A percentile compares a stretch with the other conserved stretches of the same genome.
Evolutionary conservation across 495 filamentous ascomycete species (phyloP).

Genomic region (Penicillium diatomitis): DNA sequence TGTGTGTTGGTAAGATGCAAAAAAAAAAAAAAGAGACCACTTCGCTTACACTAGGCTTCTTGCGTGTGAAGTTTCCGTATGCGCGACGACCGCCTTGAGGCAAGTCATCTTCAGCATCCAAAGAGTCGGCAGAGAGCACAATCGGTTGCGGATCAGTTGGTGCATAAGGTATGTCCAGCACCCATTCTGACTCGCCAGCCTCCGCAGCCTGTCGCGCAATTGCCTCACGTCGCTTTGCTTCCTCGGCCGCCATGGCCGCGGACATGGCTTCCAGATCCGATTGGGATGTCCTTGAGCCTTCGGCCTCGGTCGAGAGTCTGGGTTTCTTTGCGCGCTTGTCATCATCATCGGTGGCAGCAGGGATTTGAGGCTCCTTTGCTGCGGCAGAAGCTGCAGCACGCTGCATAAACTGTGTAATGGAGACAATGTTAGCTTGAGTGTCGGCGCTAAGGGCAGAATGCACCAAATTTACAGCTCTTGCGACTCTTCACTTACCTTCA

Average conservation of each 20-base stretch:
- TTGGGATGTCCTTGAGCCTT: slow-evolving; percentile 21
- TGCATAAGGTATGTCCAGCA: slow-evolving; percentile 39
- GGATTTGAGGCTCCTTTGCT: slow-evolving; percentile 29
- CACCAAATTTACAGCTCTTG: too few species aligned
- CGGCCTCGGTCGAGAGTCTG: slow-evolving; percentile 29
- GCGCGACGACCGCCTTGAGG: slow-evolving; percentile 25
- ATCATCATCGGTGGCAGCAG: slow-evolving; percentile 18
- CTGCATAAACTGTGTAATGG: slow-evolving; percentile 74
- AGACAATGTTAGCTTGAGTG: slow-evolving; percentile 5
- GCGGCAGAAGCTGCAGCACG: slow-evolving; percentile 58
- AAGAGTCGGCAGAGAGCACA: slow-evolving; percentile 27
- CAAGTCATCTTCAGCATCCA: slow-evolving; percentile 28
- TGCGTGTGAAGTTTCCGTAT: slow-evolving; percentile 34
- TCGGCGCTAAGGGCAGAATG: not conserved
- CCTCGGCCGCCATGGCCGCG: slow-evolving; percentile 64
- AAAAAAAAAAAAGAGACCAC: not conserved
- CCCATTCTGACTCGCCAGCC: slow-evolving; percentile 83
- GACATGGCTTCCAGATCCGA: slow-evolving; percentile 51
- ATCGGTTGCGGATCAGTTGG: slow-evolving; percentile 17
- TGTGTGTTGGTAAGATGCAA: not conserved
- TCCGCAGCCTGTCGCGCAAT: slow-evolving; percentile 61
- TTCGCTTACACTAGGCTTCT: slow-evolving; percentile 15
- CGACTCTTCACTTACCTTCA: slow-evolving; percentile 53
- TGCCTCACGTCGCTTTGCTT: slow-evolving; percentile 62
- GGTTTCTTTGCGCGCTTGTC: slow-evolving; percentile 32